Conservation (phyloP, 208 protist genomes). For the Lotmaria passim region DNA sequence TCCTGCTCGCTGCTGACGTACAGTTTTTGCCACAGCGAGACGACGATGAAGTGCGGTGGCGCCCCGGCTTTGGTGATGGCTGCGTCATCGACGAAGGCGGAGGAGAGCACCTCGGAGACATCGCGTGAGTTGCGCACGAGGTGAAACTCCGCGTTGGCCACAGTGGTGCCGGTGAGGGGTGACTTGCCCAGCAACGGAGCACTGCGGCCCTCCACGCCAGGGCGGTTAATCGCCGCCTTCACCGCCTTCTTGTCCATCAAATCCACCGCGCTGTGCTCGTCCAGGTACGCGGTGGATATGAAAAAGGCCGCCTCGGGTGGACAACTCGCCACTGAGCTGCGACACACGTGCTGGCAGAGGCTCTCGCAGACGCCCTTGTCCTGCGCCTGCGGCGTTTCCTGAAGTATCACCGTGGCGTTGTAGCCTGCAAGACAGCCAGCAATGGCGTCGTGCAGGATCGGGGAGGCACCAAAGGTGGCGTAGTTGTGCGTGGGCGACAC, state of each 20-base stretch:
- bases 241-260: conserved; percentile 15
- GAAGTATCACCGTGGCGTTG: conserved; percentile 41
- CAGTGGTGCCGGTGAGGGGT: conserved; percentile 26
- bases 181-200: conserved; percentile 34
- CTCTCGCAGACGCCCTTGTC: conserved; percentile 17
- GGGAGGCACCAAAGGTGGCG: conserved; percentile 4
- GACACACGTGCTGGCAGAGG: conserved; percentile 27
- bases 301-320: conserved; percentile 33
- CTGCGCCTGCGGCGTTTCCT: conserved; percentile 28
- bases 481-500: conserved; percentile 24
- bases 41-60: conserved; percentile 33
- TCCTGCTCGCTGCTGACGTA: conserved; percentile 36
- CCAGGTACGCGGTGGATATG: conserved; percentile 27
- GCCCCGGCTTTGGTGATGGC: conserved; percentile 1
- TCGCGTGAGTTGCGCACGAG: conserved; percentile 10
- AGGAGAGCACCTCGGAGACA: conserved; percentile 9
- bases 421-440: conserved; percentile 29
- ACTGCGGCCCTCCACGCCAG: conserved; percentile 2
- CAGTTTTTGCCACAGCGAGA: conserved; percentile 40
- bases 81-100: conserved; percentile 10
- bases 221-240: not conserved
- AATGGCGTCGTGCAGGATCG: conserved; percentile 27
- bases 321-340: conserved; percentile 14
- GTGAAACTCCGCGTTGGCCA: conserved; percentile 17
- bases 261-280: conserved; percentile 21